A percentile compares a stretch with the other conserved stretches of the same genome.
Evolutionary conservation across 1,139 yeast species (phyloP).

Genomic region (Debaryomyces coudertii): DNA sequence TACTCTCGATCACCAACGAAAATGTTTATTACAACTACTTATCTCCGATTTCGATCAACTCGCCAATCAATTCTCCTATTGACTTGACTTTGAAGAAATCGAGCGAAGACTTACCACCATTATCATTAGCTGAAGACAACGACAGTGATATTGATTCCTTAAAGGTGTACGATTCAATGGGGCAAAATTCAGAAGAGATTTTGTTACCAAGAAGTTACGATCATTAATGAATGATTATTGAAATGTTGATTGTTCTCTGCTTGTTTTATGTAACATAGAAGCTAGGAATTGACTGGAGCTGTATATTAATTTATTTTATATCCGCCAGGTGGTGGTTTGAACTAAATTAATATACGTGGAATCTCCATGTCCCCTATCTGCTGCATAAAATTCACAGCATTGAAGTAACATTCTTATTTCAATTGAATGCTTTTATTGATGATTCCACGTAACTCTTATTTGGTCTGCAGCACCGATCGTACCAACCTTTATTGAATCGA

Average conservation of each 20-base stretch:
- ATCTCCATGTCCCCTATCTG: constrained; percentile 13
- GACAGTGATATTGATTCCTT: constrained; percentile 18
- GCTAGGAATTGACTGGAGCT: constrained; percentile 9
- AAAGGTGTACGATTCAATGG: constrained; percentile 41
- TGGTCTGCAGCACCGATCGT: constrained; percentile 52
- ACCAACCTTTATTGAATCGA: constrained; percentile 17
- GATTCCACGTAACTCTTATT: constrained; percentile 19
- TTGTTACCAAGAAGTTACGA: constrained; percentile 31
- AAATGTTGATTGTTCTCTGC: constrained; percentile 38
- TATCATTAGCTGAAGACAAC: constrained; percentile 13
- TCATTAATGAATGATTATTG: constrained; percentile 12
- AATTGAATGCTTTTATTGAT: constrained; percentile 5
- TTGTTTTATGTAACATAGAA: constrained; percentile 22
- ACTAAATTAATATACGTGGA: constrained; percentile 34
- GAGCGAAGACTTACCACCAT: constrained; percentile 20
- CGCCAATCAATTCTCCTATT: constrained; percentile 45
- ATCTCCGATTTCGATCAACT: constrained; percentile 49
- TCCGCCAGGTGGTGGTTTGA: constrained; percentile 20
- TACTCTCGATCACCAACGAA: constrained; percentile 16
- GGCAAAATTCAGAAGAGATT: constrained; percentile 58
- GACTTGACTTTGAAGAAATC: constrained; percentile 39
- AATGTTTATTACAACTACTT: constrained; percentile 39
- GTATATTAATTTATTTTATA: constrained; percentile 28
- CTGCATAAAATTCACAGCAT: constrained; percentile 37
- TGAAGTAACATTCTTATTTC: constrained; percentile 33